phyloP scores from a whole-genome alignment of 257 asterid genomes.

The Solanum piurae region DNA sequence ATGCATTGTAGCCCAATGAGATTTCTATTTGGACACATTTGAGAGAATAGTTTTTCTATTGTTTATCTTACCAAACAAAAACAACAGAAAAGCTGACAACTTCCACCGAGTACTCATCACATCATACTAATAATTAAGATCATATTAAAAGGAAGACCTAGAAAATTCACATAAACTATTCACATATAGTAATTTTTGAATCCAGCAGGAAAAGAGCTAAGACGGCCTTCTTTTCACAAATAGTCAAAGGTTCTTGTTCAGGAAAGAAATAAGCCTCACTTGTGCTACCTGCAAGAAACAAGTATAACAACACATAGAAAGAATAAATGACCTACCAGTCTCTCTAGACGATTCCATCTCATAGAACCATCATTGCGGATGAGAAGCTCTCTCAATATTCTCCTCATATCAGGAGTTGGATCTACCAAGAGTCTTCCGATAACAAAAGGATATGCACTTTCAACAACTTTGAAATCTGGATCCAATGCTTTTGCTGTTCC shows the following conservation, averaged over 20 bases:
- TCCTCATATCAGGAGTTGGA: constrained; percentile 97
- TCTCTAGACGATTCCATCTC: constrained; percentile 93
- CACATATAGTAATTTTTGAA: not conserved
- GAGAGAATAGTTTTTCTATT: not conserved
- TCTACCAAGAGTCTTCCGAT: constrained; percentile 82
- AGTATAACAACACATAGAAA: not conserved
- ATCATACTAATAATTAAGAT: not conserved
- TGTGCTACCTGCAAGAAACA: not conserved
- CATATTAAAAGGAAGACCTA: not conserved
- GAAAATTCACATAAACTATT: not conserved
- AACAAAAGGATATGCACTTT: constrained; percentile 97
- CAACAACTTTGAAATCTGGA: constrained; percentile 92
- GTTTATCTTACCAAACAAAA: not conserved
- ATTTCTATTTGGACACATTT: not conserved
- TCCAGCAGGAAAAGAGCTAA: not conserved
- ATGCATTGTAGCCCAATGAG: not conserved
- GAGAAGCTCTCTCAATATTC: constrained; percentile 81
- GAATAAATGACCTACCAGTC: constrained; percentile 43
- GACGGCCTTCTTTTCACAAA: not conserved
- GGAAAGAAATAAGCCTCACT: not conserved
- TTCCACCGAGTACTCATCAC: not conserved
- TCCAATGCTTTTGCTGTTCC: constrained; percentile 95
- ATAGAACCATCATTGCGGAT: constrained; percentile 87
- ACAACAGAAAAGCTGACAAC: not conserved
- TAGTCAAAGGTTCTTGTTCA: not conserved